Percentiles rank a stretch among this genome's conserved stretches.
Conservation (phyloP, 2,329 filamentous ascomycete species). For the Alternaria triticimaculans region DNA sequence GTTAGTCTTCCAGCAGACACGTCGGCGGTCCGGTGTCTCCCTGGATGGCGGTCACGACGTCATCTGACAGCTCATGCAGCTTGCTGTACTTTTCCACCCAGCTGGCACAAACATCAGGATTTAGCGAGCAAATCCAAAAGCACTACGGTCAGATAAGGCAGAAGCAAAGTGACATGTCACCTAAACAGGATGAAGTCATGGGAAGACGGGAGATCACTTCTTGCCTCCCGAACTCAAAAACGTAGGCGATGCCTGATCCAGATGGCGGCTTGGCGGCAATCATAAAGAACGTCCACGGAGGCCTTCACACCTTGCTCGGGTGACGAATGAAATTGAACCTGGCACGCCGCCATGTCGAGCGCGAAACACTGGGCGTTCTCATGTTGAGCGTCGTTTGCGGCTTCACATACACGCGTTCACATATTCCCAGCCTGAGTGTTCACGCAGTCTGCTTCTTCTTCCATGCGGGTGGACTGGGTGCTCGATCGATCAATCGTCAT, state of each 20-base stretch:
- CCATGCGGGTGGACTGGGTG: background rate
- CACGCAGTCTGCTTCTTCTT: background rate
- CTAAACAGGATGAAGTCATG: background rate
- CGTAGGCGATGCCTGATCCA: background rate
- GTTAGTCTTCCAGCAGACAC: background rate
- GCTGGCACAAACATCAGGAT: background rate
- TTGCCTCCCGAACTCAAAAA: background rate
- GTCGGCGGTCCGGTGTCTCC: constrained; percentile 1
- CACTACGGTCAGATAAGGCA: background rate
- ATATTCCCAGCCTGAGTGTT: background rate
- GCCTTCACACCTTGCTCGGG: background rate
- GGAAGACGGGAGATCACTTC: background rate
- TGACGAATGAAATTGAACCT: background rate
- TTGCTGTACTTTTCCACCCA: background rate
- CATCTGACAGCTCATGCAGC: constrained; percentile 1
- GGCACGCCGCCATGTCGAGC: background rate
- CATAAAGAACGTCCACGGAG: background rate
- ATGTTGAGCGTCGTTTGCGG: background rate
- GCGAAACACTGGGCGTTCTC: background rate
- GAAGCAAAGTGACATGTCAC: background rate
- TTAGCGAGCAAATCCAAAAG: background rate
- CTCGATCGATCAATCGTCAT: background rate
- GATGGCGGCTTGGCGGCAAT: constrained; percentile 1
- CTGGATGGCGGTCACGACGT: background rate
- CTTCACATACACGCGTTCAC: background rate